Base-by-base conservation (phyloP, 768 basidiomycete species). In the Russula olivacea region DNA sequence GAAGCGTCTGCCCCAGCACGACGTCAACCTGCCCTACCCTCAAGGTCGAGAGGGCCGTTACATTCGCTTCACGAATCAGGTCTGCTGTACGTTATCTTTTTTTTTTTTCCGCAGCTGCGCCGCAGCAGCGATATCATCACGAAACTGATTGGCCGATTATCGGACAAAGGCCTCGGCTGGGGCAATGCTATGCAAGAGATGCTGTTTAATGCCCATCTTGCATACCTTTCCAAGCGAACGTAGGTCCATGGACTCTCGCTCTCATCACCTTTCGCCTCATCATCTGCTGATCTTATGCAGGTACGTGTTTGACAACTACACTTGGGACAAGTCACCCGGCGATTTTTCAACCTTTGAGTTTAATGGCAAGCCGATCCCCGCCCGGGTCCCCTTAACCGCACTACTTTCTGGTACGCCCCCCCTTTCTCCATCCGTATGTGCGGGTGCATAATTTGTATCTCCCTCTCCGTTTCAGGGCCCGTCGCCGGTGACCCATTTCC, bases 101-200 rank as follows among this genome's bases (percentile, higher is more conserved):
- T 9, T 1, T 8, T 21, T 36, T 21, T 25, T 32, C 19, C 9
- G 15, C 32, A 9, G 32, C n/a, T 52, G 3, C 23, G 17, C 28
- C 25, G 19, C 51, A 45, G n/a, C 38, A 17, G 14, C 25, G 1
- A 21, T 19, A 4, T 19, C 19, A 9, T 32, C 34, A 36, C n/a
- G n/a, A 36, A 9, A 7, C 23, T 47, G 17, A 12, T 25, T 10
- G 9, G 1, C 21, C 10, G 11, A 49, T 49, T 6, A 15, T 49
- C 48, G 48, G 7, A 21, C 4, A 1, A 51, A 82, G 82, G 69
- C 10, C 76, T 78, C 48, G 86, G 85, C 3, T 86, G 83, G 83
- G 85, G 84, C 2, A 87, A 87, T 58, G 76, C 72, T 10, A 74
- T 86, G 76, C 82, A 87, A 63, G 84, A 85, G 61, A 77, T 83